Evolutionary conservation across 352 stramenopile genomes (phyloP).

Genomic region (Phytophthora melonis): DNA sequence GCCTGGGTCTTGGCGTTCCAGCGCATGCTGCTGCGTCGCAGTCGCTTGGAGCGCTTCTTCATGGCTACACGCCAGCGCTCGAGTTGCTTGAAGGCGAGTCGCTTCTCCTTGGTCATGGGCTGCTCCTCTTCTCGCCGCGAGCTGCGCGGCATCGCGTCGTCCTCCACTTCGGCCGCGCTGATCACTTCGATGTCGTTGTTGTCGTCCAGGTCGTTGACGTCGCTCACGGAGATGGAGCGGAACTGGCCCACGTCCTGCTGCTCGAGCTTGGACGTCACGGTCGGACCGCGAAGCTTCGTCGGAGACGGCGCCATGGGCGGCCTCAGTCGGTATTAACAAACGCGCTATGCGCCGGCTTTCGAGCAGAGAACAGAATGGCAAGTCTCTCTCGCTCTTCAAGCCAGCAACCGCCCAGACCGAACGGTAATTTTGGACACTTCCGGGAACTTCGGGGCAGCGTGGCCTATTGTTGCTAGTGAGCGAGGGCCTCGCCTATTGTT

Average conservation of each 20-base stretch:
- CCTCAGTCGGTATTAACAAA: not conserved
- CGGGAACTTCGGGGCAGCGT: too few species aligned
- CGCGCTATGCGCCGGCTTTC: not conserved
- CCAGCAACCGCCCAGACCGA: constrained; percentile 2
- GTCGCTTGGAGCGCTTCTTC: constrained; percentile 34
- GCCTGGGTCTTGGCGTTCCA: constrained; percentile 41
- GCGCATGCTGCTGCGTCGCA: constrained; percentile 13
- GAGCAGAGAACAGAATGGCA: constrained; percentile 13
- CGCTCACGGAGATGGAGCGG: constrained; percentile 39
- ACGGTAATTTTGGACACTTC: constrained; percentile 10
- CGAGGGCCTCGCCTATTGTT: not conserved
- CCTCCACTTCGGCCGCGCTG: constrained; percentile 23
- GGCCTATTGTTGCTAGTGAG: not conserved
- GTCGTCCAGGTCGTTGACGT: constrained; percentile 32
- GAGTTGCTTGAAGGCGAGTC: constrained; percentile 48
- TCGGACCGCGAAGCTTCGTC: constrained; percentile 38
- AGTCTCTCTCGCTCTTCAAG: not conserved
- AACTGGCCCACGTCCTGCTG: constrained; percentile 22
- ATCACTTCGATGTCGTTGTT: constrained; percentile 41
- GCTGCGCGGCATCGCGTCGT: constrained; percentile 17
- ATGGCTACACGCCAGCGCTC: constrained; percentile 50
- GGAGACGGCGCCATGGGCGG: constrained; percentile 30
- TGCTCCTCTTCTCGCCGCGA: constrained; percentile 34
- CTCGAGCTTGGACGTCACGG: constrained; percentile 23
- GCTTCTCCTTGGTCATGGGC: constrained; percentile 46